Conservation (phyloP, 306 rosid species). For the Quercus mongolica region DNA sequence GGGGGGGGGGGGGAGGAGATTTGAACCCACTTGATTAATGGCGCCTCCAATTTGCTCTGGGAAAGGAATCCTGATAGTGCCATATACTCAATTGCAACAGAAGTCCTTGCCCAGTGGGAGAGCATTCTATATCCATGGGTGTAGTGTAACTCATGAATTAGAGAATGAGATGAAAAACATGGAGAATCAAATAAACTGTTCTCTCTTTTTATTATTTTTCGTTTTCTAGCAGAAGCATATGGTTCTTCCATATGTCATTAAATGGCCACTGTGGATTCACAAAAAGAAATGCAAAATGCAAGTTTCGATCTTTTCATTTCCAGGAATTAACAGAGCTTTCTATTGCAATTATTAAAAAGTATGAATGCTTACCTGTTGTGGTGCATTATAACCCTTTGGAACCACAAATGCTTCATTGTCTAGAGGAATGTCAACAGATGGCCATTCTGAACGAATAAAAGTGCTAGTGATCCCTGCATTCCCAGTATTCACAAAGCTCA, state of each 20-base stretch:
- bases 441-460: slow-evolving; percentile 70
- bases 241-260: background rate
- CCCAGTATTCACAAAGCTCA: slow-evolving; percentile 39
- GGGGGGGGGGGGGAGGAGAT: too few relatives aligned
- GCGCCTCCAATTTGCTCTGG: background rate
- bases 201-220: background rate
- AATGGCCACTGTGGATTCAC: background rate
- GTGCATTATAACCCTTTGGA: slow-evolving; percentile 79
- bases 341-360: background rate
- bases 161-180: too few relatives aligned
- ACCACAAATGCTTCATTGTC: slow-evolving; percentile 58
- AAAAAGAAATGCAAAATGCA: background rate
- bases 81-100: background rate
- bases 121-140: background rate
- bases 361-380: slow-evolving; percentile 70
- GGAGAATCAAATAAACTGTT: background rate
- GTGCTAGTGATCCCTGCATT: slow-evolving; percentile 74
- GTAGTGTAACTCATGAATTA: too few relatives aligned
- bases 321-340: background rate
- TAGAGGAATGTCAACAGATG: slow-evolving; percentile 73
- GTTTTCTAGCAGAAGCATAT: background rate
- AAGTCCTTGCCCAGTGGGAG: background rate
- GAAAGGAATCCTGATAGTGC: background rate
- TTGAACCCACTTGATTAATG: background rate
- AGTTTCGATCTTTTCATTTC: background rate